Conservation (phyloP, 148 eudicot genomes). For the Dianthus caryophyllus region DNA sequence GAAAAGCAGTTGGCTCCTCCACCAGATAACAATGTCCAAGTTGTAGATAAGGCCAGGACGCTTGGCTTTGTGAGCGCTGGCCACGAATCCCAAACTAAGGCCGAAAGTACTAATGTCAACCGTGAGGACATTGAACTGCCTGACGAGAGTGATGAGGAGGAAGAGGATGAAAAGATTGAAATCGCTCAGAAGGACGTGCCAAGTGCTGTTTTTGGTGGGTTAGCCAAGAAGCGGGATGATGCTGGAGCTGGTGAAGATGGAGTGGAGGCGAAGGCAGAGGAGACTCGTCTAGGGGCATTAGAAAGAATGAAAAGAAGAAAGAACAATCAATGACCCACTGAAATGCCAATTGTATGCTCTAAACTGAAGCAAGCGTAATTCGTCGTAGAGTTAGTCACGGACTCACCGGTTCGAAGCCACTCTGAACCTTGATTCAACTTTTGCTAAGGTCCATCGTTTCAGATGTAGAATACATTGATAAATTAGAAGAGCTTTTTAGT, state of each 20-base stretch:
- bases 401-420: no score
- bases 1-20: slow-evolving; percentile 80
- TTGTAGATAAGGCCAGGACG: slow-evolving; percentile 35
- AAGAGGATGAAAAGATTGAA: slow-evolving; percentile 47
- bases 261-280: slow-evolving; percentile 36
- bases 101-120: slow-evolving; percentile 31
- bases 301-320: slow-evolving; percentile 72
- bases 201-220: slow-evolving; percentile 76
- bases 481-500: no score
- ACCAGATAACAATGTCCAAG: slow-evolving; percentile 21
- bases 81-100: slow-evolving; percentile 42
- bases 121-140: slow-evolving; percentile 83
- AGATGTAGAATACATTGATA: no score
- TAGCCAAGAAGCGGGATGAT: slow-evolving; percentile 62
- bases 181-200: slow-evolving; percentile 82
- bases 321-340: slow-evolving; percentile 15
- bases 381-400: no score
- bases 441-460: no score
- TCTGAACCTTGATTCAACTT: no score
- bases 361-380: background rate
- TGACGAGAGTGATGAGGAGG: slow-evolving; percentile 63
- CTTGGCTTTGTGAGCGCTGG: slow-evolving; percentile 88
- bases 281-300: slow-evolving; percentile 61
- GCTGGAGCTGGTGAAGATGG: slow-evolving; percentile 29
- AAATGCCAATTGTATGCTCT: background rate